Evolutionary conservation across 768 basidiomycete genomes (phyloP), one percentile per base, ranked within the genome.

Genomic region (Rhodotorula taiwanensis): DNA sequence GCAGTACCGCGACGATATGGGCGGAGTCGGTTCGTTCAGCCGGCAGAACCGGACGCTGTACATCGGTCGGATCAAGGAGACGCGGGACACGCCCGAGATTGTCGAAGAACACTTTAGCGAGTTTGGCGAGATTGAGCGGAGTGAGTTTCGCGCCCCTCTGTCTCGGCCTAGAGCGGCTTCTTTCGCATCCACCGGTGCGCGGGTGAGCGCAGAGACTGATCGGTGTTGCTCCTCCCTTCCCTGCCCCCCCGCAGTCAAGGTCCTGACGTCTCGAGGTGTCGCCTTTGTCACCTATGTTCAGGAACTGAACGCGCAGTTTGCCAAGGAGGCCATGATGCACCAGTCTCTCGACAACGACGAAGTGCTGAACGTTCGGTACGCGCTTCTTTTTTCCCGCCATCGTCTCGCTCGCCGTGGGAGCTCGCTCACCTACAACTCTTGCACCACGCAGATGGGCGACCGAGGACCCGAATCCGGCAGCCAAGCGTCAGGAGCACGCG

Each of bases 1-100:
- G 0, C 92, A 95, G 76, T 99, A 99, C 76, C 80, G 94, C 64
- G 95, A 99, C 75, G 95, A 99, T 75, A 98, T 99, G 95, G 95
- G 95, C 71, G 95, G 95, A 77, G 94, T 98, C 34, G 95, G 95
- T 18, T 91, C 88, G 63, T 98, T 98, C 78, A 88, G 87, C 72
- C 79, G 93, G 43, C 87, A 90, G 76, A 99, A 99, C 75, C 79
- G 94, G 62, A 98, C 95, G 43, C 75, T 99, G 21, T 99, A 99
- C 74, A 83, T 99, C 49, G 94, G 94, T 5, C 81, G 90, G 58
- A 92, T 99, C 70, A 75, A 30, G 43, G 89, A 92, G 31, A 80
- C 81, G 23, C 39, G 64, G 25, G 25, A 70, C 18, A 70, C 69
- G 58, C 58, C 69, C 13, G 94, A 98, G 77, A 93, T 90, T 16